Base-by-base conservation (phyloP, 139 green algal species). In the Edaphochlamys debaryana region DNA sequence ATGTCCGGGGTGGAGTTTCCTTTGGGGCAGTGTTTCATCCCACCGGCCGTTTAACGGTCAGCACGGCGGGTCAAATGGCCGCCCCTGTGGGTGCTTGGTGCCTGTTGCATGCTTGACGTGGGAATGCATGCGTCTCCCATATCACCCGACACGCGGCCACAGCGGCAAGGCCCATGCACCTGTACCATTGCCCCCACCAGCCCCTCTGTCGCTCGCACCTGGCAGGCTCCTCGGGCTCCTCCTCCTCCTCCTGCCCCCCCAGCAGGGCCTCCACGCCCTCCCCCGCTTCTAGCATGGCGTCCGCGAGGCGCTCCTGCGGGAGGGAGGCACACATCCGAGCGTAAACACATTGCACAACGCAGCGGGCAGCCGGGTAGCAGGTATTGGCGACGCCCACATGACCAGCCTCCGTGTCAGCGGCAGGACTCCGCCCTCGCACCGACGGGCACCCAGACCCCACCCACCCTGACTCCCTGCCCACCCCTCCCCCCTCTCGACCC, bases 11-110 rank as follows among this genome's bases (percentile, higher is more conserved):
- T 1, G 36, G 29, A 36, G 30, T n/a, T 76, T 76, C 29, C 41
- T 76, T 5, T 76, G 20, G 69, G 79, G 79, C 69, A 68, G 52
- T 79, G 79, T 85, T 85, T 85, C 79, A 85, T 72, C 79, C 67
- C 79, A 20, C 54, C n/a, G 38, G 79, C 79, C 67, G 67, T 69
- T 3, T 37, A 40, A 23, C 3, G 11, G 38, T 8, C 75, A 62
- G 41, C 75, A 37, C n/a, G 25, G 75, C 40, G 62, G 75, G 75
- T 63, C 75, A 82, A 82, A 82, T 62, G 5, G 0, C 60, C 50
- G 50, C 54, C 72, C 72, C 34, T 19, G 11, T 13, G 13, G 11
- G 11, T 13, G 13, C 9, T 22, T 13, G 13, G 13, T 13, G 45
- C 45, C 9, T 54, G 45, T 13, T 9, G 45, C 45, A 13, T 22